Base-by-base conservation (phyloP, 2,329 filamentous ascomycete species). In the Capronia coronata region DNA sequence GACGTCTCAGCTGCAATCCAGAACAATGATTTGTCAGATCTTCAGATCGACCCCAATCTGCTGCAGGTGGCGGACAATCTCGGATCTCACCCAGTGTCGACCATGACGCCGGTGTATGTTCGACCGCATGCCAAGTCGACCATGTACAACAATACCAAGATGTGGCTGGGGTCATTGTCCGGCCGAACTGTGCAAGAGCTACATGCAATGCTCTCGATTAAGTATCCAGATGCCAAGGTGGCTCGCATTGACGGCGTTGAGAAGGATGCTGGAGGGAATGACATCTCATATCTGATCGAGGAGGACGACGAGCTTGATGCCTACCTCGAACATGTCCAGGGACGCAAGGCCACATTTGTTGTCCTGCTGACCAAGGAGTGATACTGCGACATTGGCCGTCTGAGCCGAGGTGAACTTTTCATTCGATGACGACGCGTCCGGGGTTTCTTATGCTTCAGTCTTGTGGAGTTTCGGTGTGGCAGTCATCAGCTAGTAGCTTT, bases 261-360 rank as follows among this genome's bases (percentile, higher is more conserved):
- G 43, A 79, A 77, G 60, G 53, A 79, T 60, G 23, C 51, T 16
- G 44, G 29, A 13, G 80, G 78, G 3, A 74, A 74, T 43, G 83
- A 87, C 61, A 71, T 85, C 38, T 71, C 71, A 13, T 76, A 86
- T 60, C 69, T 75, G 48, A 83, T 91, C 59, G 82, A 83, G 47
- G 75, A 82, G 34, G 83, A 90, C 59, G 78, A 80, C 54, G 85
- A 91, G 67, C 65, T 93, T 54, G 76, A 76, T 51, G 83, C 82
- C 0, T 91, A 90, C 66, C 66, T 93, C 57, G 73, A 76, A 40
- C 83, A 86, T 62, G 72, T 83, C 21, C 70, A 78, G 56, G 73
- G 69, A 30, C 67, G 71, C 62, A 80, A 79, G 61, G 73, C 74
- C 11, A 75, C 70, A 4, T 79, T 82, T 64, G 62, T 72, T 11